phyloP scores from a whole-genome alignment of 345 rosid species.

The Litchi chinensis region DNA sequence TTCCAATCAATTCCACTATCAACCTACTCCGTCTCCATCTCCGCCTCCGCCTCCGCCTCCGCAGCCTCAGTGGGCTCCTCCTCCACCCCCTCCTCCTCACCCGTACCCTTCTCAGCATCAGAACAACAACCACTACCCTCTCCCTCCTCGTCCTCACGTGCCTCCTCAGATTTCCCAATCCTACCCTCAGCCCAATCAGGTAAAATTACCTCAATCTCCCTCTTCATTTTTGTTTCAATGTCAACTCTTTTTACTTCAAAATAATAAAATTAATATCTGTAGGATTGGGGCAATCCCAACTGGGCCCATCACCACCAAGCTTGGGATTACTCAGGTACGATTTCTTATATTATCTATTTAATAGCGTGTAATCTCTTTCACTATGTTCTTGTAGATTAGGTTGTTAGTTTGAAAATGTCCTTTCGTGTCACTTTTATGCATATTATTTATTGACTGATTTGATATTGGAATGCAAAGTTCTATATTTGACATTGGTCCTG shows the following conservation, averaged over 20 bases:
- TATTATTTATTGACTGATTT: background rate
- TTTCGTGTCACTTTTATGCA: background rate
- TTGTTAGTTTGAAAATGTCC: background rate
- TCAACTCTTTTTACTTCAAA: background rate
- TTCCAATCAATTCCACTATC: constrained; percentile 59
- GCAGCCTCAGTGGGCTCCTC: constrained; percentile 52
- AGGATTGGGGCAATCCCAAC: constrained; percentile 79
- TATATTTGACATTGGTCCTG: background rate
- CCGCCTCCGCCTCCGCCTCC: constrained; percentile 40
- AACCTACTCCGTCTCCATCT: constrained; percentile 41
- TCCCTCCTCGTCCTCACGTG: constrained; percentile 42
- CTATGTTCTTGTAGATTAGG: background rate
- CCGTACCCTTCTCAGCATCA: constrained; percentile 38
- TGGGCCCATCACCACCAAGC: constrained; percentile 73
- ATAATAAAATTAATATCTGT: constrained; percentile 11
- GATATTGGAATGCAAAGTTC: background rate
- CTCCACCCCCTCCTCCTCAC: constrained; percentile 44
- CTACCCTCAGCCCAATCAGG: constrained; percentile 46
- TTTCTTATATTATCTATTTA: background rate
- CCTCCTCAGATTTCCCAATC: constrained; percentile 43
- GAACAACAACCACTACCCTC: constrained; percentile 41
- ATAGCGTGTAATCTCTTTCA: background rate
- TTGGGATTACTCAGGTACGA: constrained; percentile 51
- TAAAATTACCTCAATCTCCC: constrained; percentile 16
- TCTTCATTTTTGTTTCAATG: background rate